These are phyloP conservation scores for Hibiscus trionum DNA, from an alignment of 345 rosid genomes.

Conservation along the genomic window DNA sequence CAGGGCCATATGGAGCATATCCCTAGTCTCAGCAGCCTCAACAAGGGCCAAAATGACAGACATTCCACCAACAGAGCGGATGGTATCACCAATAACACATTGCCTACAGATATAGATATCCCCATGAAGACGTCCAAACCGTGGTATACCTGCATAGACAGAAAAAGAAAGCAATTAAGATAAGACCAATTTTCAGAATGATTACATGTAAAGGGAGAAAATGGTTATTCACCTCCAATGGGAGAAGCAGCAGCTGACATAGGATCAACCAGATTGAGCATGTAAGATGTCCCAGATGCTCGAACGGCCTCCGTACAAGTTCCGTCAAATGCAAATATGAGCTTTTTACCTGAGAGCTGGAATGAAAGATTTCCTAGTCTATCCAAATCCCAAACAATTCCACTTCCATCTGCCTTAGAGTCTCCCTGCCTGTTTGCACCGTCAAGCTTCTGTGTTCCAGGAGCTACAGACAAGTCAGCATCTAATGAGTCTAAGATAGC, in stretches of 20 bases:
- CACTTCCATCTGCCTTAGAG: slow-evolving; percentile 91
- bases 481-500: slow-evolving; percentile 92
- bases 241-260: slow-evolving; percentile 99
- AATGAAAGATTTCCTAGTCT: slow-evolving; percentile 73
- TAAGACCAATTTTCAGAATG: background rate
- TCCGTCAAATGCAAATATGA: slow-evolving; percentile 97
- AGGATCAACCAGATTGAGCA: slow-evolving; percentile 97
- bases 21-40: slow-evolving; percentile 90
- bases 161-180: background rate
- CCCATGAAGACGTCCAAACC: slow-evolving; percentile 87
- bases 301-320: slow-evolving; percentile 76
- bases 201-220: background rate
- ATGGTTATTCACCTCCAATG: slow-evolving; percentile 64
- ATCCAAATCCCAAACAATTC: slow-evolving; percentile 97
- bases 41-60: slow-evolving; percentile 80
- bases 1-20: slow-evolving; percentile 97
- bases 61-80: slow-evolving; percentile 88
- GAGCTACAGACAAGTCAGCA: slow-evolving; percentile 57
- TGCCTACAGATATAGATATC: slow-evolving; percentile 78
- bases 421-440: slow-evolving; percentile 64
- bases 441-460: slow-evolving; percentile 60
- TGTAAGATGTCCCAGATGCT: slow-evolving; percentile 64
- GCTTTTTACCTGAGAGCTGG: slow-evolving; percentile 95
- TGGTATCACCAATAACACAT: slow-evolving; percentile 79
- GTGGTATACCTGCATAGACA: slow-evolving; percentile 72